Conservation (phyloP, 1,139 yeast genomes). For the Hyphopichia burtonii region DNA sequence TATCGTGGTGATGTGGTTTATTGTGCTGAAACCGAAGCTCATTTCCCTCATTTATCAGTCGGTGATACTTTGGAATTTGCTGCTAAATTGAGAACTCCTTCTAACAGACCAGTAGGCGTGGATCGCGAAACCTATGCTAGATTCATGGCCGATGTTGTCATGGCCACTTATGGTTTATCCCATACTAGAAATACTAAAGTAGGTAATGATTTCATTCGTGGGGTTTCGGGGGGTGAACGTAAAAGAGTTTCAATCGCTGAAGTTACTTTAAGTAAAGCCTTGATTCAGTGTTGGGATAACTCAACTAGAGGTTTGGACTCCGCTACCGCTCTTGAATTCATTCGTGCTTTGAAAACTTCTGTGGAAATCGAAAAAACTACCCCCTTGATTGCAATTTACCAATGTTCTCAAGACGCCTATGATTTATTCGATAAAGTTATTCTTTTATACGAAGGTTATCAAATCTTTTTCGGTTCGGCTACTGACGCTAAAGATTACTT, state of each 20-base stretch:
- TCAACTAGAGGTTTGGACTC: constrained; percentile 52
- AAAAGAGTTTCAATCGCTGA: constrained; percentile 69
- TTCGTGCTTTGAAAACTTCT: constrained; percentile 39
- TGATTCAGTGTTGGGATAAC: constrained; percentile 47
- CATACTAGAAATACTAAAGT: constrained; percentile 71
- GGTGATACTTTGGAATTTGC: constrained; percentile 70
- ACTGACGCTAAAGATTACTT: constrained; percentile 37
- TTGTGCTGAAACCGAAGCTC: constrained; percentile 70
- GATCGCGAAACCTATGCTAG: constrained; percentile 56
- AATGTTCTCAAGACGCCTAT: constrained; percentile 48
- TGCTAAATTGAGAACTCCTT: constrained; percentile 63
- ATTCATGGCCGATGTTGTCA: constrained; percentile 62
- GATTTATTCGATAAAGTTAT: constrained; percentile 45
- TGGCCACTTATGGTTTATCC: constrained; percentile 71
- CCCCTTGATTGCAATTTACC: constrained; percentile 44
- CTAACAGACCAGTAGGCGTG: constrained; percentile 60
- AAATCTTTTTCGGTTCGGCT: constrained; percentile 39
- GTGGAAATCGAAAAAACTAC: constrained; percentile 36
- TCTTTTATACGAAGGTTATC: constrained; percentile 42
- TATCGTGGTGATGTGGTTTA: constrained; percentile 65
- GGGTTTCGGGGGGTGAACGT: constrained; percentile 85
- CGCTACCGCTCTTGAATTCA: constrained; percentile 47
- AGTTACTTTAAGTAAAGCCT: constrained; percentile 21
- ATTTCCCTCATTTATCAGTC: constrained; percentile 72
- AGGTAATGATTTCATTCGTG: constrained; percentile 70